phyloP scores from a whole-genome alignment of 2,329 filamentous ascomycete genomes.

The Colletotrichum ledebouriae region DNA sequence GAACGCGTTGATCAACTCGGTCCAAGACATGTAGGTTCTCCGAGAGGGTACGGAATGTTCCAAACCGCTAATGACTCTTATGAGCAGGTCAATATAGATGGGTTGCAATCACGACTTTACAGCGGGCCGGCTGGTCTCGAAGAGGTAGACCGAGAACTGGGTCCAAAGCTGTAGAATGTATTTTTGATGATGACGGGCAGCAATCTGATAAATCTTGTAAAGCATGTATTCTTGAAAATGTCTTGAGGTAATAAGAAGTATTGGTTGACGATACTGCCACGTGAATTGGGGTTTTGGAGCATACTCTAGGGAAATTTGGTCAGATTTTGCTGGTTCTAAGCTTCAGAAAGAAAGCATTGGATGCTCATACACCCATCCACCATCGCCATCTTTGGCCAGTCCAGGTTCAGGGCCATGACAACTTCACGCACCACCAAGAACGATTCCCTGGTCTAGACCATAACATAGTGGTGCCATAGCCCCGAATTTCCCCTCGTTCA shows the following conservation, averaged over 20 bases:
- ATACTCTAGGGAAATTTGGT: no score
- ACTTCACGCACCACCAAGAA: no score
- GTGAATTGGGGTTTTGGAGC: no score
- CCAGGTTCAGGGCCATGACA: no score
- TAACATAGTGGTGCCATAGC: slow-evolving; percentile 12
- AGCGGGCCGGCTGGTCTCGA: slow-evolving; percentile 45
- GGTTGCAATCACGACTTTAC: slow-evolving; percentile 41
- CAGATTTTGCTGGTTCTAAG: no score
- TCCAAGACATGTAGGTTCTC: slow-evolving; percentile 45
- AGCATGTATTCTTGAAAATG: no score
- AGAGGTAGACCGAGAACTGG: slow-evolving; percentile 40
- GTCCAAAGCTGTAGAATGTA: slow-evolving; percentile 5
- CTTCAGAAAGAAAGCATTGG: no score
- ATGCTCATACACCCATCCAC: no score
- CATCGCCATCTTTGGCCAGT: no score
- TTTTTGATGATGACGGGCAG: background rate
- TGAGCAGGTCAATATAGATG: slow-evolving; percentile 41
- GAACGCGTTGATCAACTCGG: slow-evolving; percentile 44
- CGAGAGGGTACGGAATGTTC: background rate
- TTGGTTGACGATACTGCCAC: no score
- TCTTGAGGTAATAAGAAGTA: no score
- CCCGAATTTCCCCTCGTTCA: slow-evolving; percentile 15
- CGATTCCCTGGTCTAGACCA: no score
- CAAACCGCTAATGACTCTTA: background rate
- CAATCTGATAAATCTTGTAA: background rate